These are phyloP conservation scores for Amoebophrya sp. DNA, from an alignment of 169 alveolate genomes.

Conservation along the genomic window DNA sequence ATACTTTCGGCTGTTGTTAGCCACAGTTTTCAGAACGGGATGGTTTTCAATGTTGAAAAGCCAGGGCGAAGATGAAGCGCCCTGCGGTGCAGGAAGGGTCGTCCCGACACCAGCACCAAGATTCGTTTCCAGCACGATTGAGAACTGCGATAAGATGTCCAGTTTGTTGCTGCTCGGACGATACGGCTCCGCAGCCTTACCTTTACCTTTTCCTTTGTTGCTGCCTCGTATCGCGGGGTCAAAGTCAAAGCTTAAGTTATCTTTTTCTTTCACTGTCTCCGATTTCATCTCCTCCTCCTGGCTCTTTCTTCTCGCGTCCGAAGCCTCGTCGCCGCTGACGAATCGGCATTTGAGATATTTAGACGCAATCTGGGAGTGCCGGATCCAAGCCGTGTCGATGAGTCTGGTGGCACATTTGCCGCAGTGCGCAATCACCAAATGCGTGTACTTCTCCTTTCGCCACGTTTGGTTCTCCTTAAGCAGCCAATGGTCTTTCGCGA, in stretches of 20 bases:
- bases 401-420: background rate
- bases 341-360: background rate
- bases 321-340: background rate
- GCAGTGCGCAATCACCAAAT: background rate
- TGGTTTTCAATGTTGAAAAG: background rate
- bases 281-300: background rate
- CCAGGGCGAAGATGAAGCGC: too few species aligned
- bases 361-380: background rate
- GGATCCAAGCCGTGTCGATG: background rate
- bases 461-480: background rate
- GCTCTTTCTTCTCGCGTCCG: too few species aligned
- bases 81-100: too few species aligned
- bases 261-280: background rate
- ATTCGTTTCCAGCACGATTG: background rate
- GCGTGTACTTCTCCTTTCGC: background rate
- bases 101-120: too few species aligned
- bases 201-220: background rate
- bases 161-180: background rate
- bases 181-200: background rate
- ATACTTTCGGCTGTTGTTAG: background rate
- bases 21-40: background rate
- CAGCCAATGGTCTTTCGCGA: background rate
- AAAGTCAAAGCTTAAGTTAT: too few species aligned
- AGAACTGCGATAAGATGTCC: background rate
- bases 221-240: too few species aligned